Conservation (phyloP, 768 basidiomycete species). For the Russula emetica region DNA sequence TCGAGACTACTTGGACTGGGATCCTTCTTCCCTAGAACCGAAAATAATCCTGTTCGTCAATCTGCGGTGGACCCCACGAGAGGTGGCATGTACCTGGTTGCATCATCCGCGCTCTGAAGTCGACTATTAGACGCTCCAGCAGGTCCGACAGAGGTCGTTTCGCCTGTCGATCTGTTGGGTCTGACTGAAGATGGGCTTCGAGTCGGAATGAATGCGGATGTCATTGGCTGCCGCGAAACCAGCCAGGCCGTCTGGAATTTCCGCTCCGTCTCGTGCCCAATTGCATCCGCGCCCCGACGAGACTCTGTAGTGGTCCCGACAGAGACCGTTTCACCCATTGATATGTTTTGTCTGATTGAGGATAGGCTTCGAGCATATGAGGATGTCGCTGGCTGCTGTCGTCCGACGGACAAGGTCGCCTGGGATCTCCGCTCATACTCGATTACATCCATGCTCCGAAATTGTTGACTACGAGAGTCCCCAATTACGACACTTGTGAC, state of each 20-base stretch:
- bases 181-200: background rate
- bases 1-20: background rate
- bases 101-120: background rate
- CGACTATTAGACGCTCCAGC: background rate
- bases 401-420: background rate
- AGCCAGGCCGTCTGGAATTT: background rate
- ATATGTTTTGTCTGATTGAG: background rate
- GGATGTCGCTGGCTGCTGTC: background rate
- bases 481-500: no score
- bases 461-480: background rate
- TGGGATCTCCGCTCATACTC: background rate
- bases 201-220: background rate
- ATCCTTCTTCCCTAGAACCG: background rate
- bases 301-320: background rate
- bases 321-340: background rate
- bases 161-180: background rate
- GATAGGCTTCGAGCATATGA: background rate
- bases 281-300: background rate
- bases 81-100: background rate
- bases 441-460: background rate
- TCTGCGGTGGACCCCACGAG: background rate
- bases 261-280: background rate
- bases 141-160: background rate
- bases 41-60: background rate
- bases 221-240: background rate